Conservation (phyloP, 1,284 basidiomycete species). For the Gomphus bonarii region DNA sequence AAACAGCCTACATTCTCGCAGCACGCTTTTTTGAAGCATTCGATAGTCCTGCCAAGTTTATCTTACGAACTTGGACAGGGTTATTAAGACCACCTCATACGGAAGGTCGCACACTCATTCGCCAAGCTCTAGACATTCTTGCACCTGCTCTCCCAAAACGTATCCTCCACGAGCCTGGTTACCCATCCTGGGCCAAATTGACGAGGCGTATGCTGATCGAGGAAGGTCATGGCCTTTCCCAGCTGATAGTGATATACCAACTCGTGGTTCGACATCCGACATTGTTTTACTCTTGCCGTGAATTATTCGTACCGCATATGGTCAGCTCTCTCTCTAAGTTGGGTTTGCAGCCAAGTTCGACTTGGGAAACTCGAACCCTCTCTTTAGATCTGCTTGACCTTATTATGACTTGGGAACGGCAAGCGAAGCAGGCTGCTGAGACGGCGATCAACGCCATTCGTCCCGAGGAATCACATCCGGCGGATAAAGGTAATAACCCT, state of each 20-base stretch:
- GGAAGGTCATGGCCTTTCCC: constrained; percentile 75
- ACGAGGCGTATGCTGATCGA: constrained; percentile 85
- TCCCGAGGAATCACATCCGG: constrained; percentile 1
- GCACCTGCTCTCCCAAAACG: constrained; percentile 69
- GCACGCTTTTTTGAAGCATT: constrained; percentile 93
- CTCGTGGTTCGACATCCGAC: constrained; percentile 88
- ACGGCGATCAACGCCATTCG: background rate
- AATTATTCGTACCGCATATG: constrained; percentile 94
- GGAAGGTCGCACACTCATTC: constrained; percentile 71
- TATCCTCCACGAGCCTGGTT: constrained; percentile 48
- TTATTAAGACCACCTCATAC: constrained; percentile 78
- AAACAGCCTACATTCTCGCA: constrained; percentile 87
- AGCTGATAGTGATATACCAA: constrained; percentile 85
- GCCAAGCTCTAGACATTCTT: constrained; percentile 87
- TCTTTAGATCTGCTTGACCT: constrained; percentile 81
- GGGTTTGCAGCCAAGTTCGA: constrained; percentile 68
- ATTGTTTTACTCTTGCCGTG: constrained; percentile 89
- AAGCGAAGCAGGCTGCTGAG: constrained; percentile 24
- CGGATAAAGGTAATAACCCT: constrained; percentile 12
- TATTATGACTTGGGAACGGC: constrained; percentile 83
- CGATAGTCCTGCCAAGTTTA: constrained; percentile 89
- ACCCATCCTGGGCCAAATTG: constrained; percentile 83
- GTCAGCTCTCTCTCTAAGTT: constrained; percentile 85
- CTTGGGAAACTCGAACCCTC: constrained; percentile 72
- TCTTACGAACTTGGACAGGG: constrained; percentile 89